Evolutionary conservation across 108 stramenopile genomes (phyloP), one percentile per base, ranked within the genome.

Genomic region (Pseudonitzschia multiseries): DNA sequence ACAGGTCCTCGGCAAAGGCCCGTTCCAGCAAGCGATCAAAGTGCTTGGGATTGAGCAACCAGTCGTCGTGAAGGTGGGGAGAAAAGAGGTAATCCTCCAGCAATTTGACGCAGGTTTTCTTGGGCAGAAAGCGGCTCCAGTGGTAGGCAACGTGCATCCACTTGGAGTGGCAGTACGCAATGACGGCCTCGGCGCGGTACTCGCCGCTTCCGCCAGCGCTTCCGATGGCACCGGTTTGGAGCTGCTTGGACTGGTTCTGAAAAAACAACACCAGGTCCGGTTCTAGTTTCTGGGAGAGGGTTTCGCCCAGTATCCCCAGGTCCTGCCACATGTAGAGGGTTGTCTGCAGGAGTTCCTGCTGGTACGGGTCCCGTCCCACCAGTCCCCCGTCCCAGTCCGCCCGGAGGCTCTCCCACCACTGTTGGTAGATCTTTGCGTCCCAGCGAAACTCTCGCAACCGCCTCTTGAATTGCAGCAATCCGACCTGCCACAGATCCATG

Each of bases 321-420:
- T 86, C 85, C 73, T 86, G 81, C 85, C 85, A 86, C 81, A 86
- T 78, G 60, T 86, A 80, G 52, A 80, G 75, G 24, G 80, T 75
- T 8, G 68, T 31, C 42, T 84, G 79, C 21, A 80, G 69, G n/a
- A 79, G 68, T 13, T 66, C 61, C 53, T 79, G 78, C 56, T 79
- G 78, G 60, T 79, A 71, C 18, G 62, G 60, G 18, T 28, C 61
- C 18, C 32, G 29, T 17, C 61, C 61, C 24, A 73, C 65, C 9
- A 68, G 68, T 29, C 61, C 72, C 12, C 54, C 65, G n/a, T 76
- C 73, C 80, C 80, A 85, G 50, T 81, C 80, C 29, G 73, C 17
- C 51, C 72, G 65, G 14, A 83, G 59, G 27, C 61, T 54, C 21
- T 73, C 61, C 69, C 81, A 79, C 78, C 80, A 85, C 53, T 76